Evolutionary conservation across 2,329 filamentous ascomycete genomes (phyloP).

Genomic region (Neobulgaria alba): DNA sequence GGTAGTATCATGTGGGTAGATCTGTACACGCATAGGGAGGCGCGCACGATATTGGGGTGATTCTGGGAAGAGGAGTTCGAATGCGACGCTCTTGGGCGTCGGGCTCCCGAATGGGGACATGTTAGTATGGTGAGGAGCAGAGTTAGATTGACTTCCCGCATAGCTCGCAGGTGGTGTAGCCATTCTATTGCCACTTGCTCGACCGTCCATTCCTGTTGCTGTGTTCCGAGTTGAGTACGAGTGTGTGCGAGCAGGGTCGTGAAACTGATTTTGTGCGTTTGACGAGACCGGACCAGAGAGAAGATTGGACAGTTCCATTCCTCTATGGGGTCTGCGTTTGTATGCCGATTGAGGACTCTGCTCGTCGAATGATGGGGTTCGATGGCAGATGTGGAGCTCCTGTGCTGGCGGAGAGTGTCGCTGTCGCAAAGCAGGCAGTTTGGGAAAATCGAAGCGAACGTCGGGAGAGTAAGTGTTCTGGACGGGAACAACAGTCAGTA

Average conservation of each 20-base stretch:
- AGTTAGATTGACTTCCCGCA: constrained; percentile 17
- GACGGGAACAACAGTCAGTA: constrained; percentile 15
- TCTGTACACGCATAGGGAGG: constrained; percentile 79
- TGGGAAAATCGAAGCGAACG: constrained; percentile 18
- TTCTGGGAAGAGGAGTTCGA: constrained; percentile 64
- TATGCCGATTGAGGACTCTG: constrained; percentile 9
- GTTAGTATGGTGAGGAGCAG: constrained; percentile 19
- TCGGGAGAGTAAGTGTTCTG: constrained; percentile 15
- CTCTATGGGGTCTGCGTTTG: constrained; percentile 5
- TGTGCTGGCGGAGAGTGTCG: constrained; percentile 10
- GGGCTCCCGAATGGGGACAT: constrained; percentile 27
- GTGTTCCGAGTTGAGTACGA: constrained; percentile 23
- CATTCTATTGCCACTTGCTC: constrained; percentile 19
- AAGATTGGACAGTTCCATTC: constrained; percentile 21
- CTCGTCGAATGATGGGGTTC: constrained; percentile 10
- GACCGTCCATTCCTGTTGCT: constrained; percentile 22
- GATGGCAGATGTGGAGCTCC: constrained; percentile 10
- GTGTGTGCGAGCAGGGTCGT: constrained; percentile 17
- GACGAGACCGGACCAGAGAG: constrained; percentile 15
- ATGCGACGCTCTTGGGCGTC: constrained; percentile 66
- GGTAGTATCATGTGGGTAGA: constrained; percentile 91
- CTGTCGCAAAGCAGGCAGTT: constrained; percentile 25
- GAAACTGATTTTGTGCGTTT: constrained; percentile 22
- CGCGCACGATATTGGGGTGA: constrained; percentile 62
- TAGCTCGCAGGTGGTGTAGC: constrained; percentile 24